phyloP scores from a whole-genome alignment of 2,329 filamentous ascomycete species.

The Ascochyta pisi region DNA sequence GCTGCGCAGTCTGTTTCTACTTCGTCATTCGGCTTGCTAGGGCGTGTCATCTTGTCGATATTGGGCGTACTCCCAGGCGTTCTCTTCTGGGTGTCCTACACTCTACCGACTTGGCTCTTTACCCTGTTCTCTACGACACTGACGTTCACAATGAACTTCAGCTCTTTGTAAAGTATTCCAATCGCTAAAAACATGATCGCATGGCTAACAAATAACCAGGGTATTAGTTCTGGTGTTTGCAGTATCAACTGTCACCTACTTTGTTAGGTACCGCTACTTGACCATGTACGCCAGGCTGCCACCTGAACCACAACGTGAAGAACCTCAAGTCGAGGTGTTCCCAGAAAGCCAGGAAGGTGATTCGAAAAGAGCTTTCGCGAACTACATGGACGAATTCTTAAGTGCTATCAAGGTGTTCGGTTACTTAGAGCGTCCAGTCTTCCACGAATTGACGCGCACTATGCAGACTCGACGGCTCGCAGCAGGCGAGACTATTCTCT shows the following conservation, averaged over 20 bases:
- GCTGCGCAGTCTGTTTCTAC: slow-evolving; percentile 29
- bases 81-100: slow-evolving; percentile 83
- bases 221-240: slow-evolving; percentile 74
- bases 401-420: slow-evolving; percentile 99
- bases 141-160: slow-evolving; percentile 98
- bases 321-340: slow-evolving; percentile 93
- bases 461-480: slow-evolving; percentile 99
- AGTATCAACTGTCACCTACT: slow-evolving; percentile 88
- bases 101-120: slow-evolving; percentile 87
- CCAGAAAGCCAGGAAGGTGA: slow-evolving; percentile 91
- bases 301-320: slow-evolving; percentile 92
- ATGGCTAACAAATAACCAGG: slow-evolving; percentile 39
- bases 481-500: slow-evolving; percentile 89
- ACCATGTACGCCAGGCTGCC: slow-evolving; percentile 97
- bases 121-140: slow-evolving; percentile 88
- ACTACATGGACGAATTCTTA: slow-evolving; percentile 95
- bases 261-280: slow-evolving; percentile 92
- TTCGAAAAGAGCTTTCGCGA: slow-evolving; percentile 88
- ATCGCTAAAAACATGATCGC: neutral
- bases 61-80: slow-evolving; percentile 63
- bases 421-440: slow-evolving; percentile 93
- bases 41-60: slow-evolving; percentile 57
- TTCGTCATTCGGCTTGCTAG: slow-evolving; percentile 54
- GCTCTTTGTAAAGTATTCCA: slow-evolving; percentile 73
- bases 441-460: slow-evolving; percentile 94